phyloP scores from a whole-genome alignment of 169 alveolate genomes.

The Plasmodium cynomolgi region DNA sequence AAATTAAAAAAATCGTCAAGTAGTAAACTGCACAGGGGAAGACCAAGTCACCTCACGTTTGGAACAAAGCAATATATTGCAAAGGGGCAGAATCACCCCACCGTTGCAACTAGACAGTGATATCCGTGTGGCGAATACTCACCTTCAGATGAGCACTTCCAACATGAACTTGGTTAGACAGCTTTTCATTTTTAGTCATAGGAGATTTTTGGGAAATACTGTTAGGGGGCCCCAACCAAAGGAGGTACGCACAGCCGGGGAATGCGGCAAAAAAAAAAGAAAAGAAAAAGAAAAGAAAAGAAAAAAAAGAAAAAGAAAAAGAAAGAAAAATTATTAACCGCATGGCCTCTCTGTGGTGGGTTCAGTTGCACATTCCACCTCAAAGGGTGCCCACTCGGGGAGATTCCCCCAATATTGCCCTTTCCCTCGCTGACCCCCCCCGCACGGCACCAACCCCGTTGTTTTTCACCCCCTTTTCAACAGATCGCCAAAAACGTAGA shows the following conservation, averaged over 20 bases:
- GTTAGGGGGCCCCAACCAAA: slow-evolving; percentile 62
- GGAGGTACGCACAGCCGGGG: slow-evolving; percentile 13
- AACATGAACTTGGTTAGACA: slow-evolving; percentile 4
- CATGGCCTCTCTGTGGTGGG: not conserved
- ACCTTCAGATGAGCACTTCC: not conserved
- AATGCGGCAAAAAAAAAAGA: not conserved
- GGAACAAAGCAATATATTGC: not conserved
- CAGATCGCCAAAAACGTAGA: slow-evolving; percentile 36
- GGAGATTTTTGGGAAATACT: slow-evolving; percentile 41
- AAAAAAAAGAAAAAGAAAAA: too few relatives aligned
- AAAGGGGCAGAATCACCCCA: not conserved
- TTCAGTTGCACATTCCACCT: not conserved
- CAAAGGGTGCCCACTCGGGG: not conserved
- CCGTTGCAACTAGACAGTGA: not conserved
- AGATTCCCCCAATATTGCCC: not conserved
- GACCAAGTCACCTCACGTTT: not conserved
- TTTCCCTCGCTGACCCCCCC: not conserved
- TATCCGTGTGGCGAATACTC: not conserved
- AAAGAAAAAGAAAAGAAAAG: not conserved
- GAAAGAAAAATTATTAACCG: not conserved
- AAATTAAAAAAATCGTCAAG: slow-evolving; percentile 46
- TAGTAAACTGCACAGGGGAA: slow-evolving; percentile 1
- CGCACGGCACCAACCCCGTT: not conserved
- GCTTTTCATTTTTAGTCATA: not conserved
- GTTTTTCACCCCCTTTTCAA: not conserved